phyloP scores from a whole-genome alignment of 805 yeast species.

The Suhomyces sp. region DNA sequence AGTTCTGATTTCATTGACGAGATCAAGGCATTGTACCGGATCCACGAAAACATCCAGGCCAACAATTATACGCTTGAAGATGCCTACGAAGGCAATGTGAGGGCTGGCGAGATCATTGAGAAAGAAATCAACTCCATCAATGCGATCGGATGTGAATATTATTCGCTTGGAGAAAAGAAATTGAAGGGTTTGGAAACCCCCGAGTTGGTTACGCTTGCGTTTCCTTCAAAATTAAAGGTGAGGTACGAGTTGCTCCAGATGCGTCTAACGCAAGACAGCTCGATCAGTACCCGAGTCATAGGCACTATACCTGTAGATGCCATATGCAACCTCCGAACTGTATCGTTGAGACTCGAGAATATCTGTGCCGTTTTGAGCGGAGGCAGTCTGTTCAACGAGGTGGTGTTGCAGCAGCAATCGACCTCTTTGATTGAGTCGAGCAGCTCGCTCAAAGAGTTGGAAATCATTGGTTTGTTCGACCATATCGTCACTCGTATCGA shows the following conservation, averaged over 20 bases:
- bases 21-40: conserved; percentile 52
- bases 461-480: conserved; percentile 55
- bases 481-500: conserved; percentile 70
- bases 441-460: conserved; percentile 31
- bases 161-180: conserved; percentile 79
- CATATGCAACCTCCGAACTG: conserved; percentile 49
- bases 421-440: conserved; percentile 19
- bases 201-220: conserved; percentile 75
- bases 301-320: conserved; percentile 43
- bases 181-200: conserved; percentile 94
- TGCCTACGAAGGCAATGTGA: conserved; percentile 44
- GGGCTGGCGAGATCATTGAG: conserved; percentile 58
- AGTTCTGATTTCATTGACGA: conserved; percentile 80
- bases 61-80: conserved; percentile 28
- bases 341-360: conserved; percentile 57
- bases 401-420: conserved; percentile 24
- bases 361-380: conserved; percentile 51
- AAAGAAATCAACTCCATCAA: conserved; percentile 62
- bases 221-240: conserved; percentile 61
- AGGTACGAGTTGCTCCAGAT: conserved; percentile 50
- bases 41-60: conserved; percentile 40
- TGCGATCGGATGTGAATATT: conserved; percentile 64
- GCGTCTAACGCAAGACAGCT: conserved; percentile 18
- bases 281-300: conserved; percentile 35
- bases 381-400: conserved; percentile 28